Evolutionary conservation across 257 asterid genomes (phyloP), one percentile per base, ranked within the genome.

Genomic region (Orobanche coerulescens): DNA sequence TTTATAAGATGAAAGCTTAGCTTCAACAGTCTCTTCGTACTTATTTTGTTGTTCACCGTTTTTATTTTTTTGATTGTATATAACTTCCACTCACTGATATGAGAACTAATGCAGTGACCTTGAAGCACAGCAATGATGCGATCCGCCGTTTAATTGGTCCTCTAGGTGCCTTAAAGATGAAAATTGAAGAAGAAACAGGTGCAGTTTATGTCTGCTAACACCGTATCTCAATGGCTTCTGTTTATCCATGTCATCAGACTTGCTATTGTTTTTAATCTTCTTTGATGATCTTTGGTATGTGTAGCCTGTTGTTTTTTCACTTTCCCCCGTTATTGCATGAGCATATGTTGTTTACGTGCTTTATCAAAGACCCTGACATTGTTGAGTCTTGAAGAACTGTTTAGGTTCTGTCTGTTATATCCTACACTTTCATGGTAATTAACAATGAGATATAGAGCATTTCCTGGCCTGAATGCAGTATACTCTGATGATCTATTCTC

Each of bases 161-260:
- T 66, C 84, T 86, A 61, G 98, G 98, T 71, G 86, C 86, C 48
- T 66, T 84, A 71, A 93, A 83, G 89, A 89, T 84, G 71, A 93
- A 86, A 78, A 86, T 89, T 58, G 98, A 93, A 83, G 97, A 86
- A 73, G 95, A 82, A 80, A 88, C 95, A 76, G 96, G 98, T 88
- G 51, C 66, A 61, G 0, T 46, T 8, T 3, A 30, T 30, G 1
- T 30, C 36, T 30, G 36, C 36, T 30, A 30, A 30, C 36, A 30
- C 36, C 7, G 8, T 4, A 4, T 4, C 4, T 30, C 0, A 30
- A 30, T 30, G 36, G 6, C 36, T 30, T 30, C 36, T 4, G 36
- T 9, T 4, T 6, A 9, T 9, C 36, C 36, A 30, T 30, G 36
- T 30, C 36, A 30, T 30, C 36, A 30, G 36, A 30, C 2, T 30